Evolutionary conservation across 352 stramenopile genomes (phyloP), one percentile per base, ranked within the genome.

Genomic region (Phytophthora sp.): DNA sequence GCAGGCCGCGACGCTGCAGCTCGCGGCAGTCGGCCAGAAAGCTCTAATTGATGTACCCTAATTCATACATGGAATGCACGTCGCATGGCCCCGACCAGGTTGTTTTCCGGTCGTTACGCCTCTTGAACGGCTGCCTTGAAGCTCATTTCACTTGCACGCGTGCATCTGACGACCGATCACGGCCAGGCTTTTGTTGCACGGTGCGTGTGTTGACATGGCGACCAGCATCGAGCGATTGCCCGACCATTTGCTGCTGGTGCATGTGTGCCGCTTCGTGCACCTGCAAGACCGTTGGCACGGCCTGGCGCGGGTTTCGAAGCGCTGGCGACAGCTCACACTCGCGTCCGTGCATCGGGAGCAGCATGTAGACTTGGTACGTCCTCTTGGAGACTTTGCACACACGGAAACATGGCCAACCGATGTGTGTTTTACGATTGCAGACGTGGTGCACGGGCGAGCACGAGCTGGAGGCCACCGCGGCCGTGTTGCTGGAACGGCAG

Each of bases 381-480:
- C 0, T 11, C 2, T 11, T 31, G 12, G 20, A 21, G 29, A 24
- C 36, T 31, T 27, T 36, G 23, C 23, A 33, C 12, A 16, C 33
- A 24, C 13, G 36, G 21, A 24, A 30, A 35, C 7, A 16, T 13
- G 24, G 50, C 30, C 57, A 27, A 67, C 9, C 18, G 7, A 9
- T 7, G 21, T 49, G 27, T 36, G 7, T 64, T 23, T 44, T 4
- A n/a, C 21, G 7, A 20, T 4, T 65, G 41, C 33, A 92, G 84
- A 91, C 79, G 1, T 94, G 86, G 86, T 90, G 82, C 69, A 82
- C 80, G 3, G 76, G 86, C 1, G 70, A 90, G 38, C 52, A 84
- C 20, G 78, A 91, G 59, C 76, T 94, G 11, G 71, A 90, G 23
- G 23, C 50, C 8, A 77, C 80, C 8, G 77, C 76, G 3, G 50